phyloP scores from a whole-genome alignment of 2,329 filamentous ascomycete genomes.

The Stagonosporopsis chrysanthemi region DNA sequence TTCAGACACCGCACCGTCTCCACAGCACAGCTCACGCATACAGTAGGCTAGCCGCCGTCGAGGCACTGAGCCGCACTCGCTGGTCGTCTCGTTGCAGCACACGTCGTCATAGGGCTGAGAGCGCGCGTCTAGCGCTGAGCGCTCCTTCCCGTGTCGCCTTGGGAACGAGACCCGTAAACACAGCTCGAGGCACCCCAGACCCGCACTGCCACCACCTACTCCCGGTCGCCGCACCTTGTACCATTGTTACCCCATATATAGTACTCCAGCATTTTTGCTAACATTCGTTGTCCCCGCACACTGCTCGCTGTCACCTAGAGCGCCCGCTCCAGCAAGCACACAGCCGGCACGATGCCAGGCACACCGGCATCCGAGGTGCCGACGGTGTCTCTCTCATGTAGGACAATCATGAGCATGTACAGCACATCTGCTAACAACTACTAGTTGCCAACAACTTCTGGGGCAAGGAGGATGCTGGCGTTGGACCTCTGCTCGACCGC shows the following conservation, averaged over 20 bases:
- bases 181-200: slow-evolving; percentile 17
- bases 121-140: slow-evolving; percentile 23
- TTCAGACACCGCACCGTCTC: neutral
- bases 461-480: slow-evolving; percentile 98
- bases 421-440: slow-evolving; percentile 42
- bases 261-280: slow-evolving; percentile 21
- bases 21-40: slow-evolving; percentile 12
- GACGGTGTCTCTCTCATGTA: slow-evolving; percentile 73
- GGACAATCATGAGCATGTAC: slow-evolving; percentile 17
- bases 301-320: slow-evolving; percentile 17
- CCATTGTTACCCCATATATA: slow-evolving; percentile 19
- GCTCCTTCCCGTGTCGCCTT: slow-evolving; percentile 29
- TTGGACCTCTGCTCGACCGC: slow-evolving; percentile 87
- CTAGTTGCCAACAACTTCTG: slow-evolving; percentile 99
- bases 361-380: slow-evolving; percentile 64
- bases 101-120: slow-evolving; percentile 26
- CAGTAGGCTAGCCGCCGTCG: neutral
- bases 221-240: slow-evolving; percentile 28
- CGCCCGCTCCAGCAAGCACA: slow-evolving; percentile 36
- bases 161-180: slow-evolving; percentile 36
- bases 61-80: slow-evolving; percentile 1
- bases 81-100: slow-evolving; percentile 17
- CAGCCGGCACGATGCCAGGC: slow-evolving; percentile 63
- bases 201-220: slow-evolving; percentile 35
- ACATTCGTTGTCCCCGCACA: slow-evolving; percentile 25